Conservation (phyloP, 805 yeast genomes). For the Lachancea kluyveri region DNA sequence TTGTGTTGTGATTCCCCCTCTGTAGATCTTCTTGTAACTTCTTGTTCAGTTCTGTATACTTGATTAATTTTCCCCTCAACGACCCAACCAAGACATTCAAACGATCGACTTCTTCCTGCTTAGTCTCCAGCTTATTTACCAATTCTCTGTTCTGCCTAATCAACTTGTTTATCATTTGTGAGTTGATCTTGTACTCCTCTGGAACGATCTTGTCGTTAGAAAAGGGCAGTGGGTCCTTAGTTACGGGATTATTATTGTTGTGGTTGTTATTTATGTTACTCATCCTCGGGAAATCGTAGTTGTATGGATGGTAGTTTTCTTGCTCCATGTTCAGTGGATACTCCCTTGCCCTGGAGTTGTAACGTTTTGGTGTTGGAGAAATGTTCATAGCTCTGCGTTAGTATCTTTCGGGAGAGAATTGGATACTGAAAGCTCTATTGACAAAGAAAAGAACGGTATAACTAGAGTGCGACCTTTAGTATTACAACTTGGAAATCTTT, state of each 20-base stretch:
- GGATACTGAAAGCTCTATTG: too few relatives aligned
- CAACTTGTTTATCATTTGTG: constrained; percentile 34
- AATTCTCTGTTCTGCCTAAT: constrained; percentile 33
- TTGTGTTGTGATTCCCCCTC: not conserved
- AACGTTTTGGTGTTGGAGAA: constrained; percentile 29
- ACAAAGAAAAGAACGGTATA: too few relatives aligned
- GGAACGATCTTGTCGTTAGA: constrained; percentile 26
- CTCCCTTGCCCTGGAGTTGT: constrained; percentile 12
- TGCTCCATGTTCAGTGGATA: too few relatives aligned
- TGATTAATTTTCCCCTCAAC: constrained; percentile 30
- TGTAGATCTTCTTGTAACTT: constrained; percentile 11
- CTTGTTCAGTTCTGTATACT: constrained; percentile 31
- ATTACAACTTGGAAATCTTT: too few relatives aligned
- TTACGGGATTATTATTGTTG: too few relatives aligned
- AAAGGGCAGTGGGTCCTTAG: too few relatives aligned
- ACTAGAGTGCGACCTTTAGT: too few relatives aligned
- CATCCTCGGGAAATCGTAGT: too few relatives aligned
- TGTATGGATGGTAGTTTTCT: too few relatives aligned
- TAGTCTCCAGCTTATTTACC: constrained; percentile 26
- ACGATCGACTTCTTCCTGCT: constrained; percentile 27
- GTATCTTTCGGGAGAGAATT: too few relatives aligned
- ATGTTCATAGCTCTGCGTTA: constrained; percentile 20
- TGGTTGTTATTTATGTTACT: too few relatives aligned
- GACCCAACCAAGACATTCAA: constrained; percentile 30
- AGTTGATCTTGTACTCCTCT: constrained; percentile 32